A percentile compares a stretch with the other conserved stretches of the same genome.
phyloP scores from a whole-genome alignment of 805 yeast species.

The Tetrapisispora iriomotensis region DNA sequence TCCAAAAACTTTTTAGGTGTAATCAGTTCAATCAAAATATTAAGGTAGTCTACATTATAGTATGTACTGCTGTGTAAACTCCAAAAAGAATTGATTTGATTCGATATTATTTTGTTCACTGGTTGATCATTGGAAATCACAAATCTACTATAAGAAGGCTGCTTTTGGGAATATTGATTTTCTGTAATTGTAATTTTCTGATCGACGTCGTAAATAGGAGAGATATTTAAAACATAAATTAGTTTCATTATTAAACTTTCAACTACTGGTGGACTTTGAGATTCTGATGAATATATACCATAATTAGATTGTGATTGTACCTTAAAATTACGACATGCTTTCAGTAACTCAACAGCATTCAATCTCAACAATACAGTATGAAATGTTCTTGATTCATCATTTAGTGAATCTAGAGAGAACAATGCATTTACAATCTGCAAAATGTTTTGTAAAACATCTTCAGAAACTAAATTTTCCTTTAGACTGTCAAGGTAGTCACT shows the following conservation, averaged over 20 bases:
- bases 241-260: conserved; percentile 20
- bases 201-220: conserved; percentile 24
- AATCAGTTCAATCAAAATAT: conserved; percentile 20
- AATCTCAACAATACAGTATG: conserved; percentile 33
- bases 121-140: conserved; percentile 23
- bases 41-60: conserved; percentile 26
- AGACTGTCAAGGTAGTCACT: conserved; percentile 33
- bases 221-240: conserved; percentile 12
- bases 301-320: conserved; percentile 19
- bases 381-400: conserved; percentile 38
- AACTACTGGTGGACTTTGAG: conserved; percentile 20
- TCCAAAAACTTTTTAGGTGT: conserved; percentile 21
- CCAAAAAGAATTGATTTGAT: conserved; percentile 30
- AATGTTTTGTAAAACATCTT: conserved; percentile 27
- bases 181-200: conserved; percentile 15
- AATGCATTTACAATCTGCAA: conserved; percentile 33
- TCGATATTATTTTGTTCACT: conserved; percentile 25
- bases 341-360: conserved; percentile 20
- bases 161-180: conserved; percentile 21
- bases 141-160: conserved; percentile 18
- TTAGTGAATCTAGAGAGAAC: conserved; percentile 34
- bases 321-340: conserved; percentile 18
- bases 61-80: conserved; percentile 30
- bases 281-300: conserved; percentile 25
- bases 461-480: conserved; percentile 15